Percentiles rank a stretch among this genome's conserved stretches.
Conservation (phyloP, 306 rosid genomes). For the Prunus campanulata region DNA sequence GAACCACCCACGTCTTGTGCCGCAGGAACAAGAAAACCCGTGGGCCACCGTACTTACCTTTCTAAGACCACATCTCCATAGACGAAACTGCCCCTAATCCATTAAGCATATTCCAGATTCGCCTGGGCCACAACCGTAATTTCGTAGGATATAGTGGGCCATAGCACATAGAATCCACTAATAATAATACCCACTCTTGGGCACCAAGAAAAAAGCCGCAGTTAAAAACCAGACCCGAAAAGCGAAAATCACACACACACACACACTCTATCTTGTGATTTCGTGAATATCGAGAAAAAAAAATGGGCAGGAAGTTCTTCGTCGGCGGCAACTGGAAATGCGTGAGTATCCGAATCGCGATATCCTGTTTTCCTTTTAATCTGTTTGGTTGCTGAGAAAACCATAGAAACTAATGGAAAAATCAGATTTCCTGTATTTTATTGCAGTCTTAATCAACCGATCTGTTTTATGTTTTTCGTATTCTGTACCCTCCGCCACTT, state of each 20-base stretch:
- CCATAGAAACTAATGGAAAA: neutral
- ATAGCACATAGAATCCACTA: neutral
- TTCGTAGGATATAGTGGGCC: neutral
- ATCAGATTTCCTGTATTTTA: neutral
- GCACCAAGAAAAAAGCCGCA: constrained; percentile 5
- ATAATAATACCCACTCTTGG: neutral
- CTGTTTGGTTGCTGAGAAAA: constrained; percentile 16
- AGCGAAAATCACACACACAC: neutral
- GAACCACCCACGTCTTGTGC: constrained; percentile 4
- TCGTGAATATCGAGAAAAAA: constrained; percentile 20
- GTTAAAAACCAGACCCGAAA: neutral
- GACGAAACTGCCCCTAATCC: neutral
- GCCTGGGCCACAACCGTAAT: neutral
- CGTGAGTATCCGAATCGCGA: constrained; percentile 30
- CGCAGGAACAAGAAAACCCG: neutral
- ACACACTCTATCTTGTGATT: neutral
- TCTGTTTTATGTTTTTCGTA: neutral
- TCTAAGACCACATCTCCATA: neutral
- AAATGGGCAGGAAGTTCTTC: constrained; percentile 49
- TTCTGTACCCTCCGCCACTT: neutral
- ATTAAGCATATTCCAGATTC: constrained; percentile 6
- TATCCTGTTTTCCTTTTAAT: neutral
- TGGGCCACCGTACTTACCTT: neutral
- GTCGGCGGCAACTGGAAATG: constrained; percentile 66
- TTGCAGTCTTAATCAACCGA: neutral